A percentile compares a stretch with the other conserved stretches of the same genome.
These are phyloP conservation scores for Pichia sp. DNA, from an alignment of 1,139 yeast species.

Conservation along the genomic window DNA sequence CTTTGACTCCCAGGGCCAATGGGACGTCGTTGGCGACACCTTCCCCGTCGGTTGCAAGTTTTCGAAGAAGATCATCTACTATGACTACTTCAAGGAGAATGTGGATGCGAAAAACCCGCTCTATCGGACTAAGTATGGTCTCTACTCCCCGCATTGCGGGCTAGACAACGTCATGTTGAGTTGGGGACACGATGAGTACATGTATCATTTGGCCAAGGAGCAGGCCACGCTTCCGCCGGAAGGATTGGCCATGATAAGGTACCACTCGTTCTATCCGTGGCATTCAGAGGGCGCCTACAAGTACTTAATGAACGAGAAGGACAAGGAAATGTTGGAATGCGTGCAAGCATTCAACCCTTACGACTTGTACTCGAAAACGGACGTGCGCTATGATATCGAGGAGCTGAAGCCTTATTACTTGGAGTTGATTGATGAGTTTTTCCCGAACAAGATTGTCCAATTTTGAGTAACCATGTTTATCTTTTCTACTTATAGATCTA, in stretches of 20 bases:
- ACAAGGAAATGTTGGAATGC: constrained; percentile 56
- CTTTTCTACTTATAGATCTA: not conserved
- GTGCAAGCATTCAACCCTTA: constrained; percentile 65
- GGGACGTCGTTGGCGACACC: constrained; percentile 84
- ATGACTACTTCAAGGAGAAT: constrained; percentile 55
- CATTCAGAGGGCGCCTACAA: constrained; percentile 66
- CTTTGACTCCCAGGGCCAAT: constrained; percentile 68
- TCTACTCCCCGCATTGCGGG: constrained; percentile 62
- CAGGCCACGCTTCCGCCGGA: constrained; percentile 62
- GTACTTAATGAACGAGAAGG: constrained; percentile 63
- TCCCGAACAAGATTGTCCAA: constrained; percentile 54
- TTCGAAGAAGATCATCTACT: constrained; percentile 55
- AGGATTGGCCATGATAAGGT: constrained; percentile 69
- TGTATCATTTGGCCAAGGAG: constrained; percentile 66
- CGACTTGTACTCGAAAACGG: constrained; percentile 63
- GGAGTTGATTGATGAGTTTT: constrained; percentile 63
- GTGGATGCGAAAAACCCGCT: constrained; percentile 62
- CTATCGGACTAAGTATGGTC: constrained; percentile 63
- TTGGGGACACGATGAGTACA: constrained; percentile 79
- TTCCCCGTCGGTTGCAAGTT: constrained; percentile 71
- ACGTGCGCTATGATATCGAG: constrained; percentile 41
- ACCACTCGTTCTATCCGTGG: constrained; percentile 76
- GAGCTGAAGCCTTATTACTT: constrained; percentile 53
- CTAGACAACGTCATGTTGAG: constrained; percentile 67
- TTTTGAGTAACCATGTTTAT: constrained; percentile 35